These are phyloP conservation scores for Teunomyces gatunensis DNA, from an alignment of 805 yeast genomes.

Conservation along the genomic window DNA sequence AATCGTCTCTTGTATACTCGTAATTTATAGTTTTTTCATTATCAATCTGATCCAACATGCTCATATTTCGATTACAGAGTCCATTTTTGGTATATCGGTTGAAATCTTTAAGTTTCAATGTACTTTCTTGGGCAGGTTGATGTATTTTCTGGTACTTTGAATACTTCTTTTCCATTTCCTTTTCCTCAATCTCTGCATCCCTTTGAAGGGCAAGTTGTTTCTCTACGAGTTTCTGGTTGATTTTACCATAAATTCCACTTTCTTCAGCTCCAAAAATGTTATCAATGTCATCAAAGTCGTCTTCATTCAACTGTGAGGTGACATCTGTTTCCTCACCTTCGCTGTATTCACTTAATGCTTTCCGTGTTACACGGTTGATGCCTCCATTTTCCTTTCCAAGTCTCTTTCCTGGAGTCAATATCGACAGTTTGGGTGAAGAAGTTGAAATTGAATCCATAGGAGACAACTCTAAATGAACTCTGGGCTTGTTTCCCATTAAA, in stretches of 20 bases:
- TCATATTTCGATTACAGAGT: conserved; percentile 9
- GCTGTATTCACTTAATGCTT: conserved; percentile 35
- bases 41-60: conserved; percentile 22
- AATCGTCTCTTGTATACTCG: conserved; percentile 37
- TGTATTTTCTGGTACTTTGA: conserved; percentile 7
- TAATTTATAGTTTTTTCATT: conserved; percentile 35
- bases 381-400: conserved; percentile 1
- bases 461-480: conserved; percentile 10
- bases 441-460: conserved; percentile 23
- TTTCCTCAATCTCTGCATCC: conserved; percentile 36
- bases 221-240: conserved; percentile 22
- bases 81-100: conserved; percentile 9
- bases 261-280: conserved; percentile 38
- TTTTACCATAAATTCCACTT: conserved; percentile 30
- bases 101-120: conserved; percentile 31
- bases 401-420: conserved; percentile 5
- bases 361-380: conserved; percentile 13
- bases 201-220: conserved; percentile 23
- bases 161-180: conserved; percentile 21
- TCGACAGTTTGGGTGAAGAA: conserved; percentile 21
- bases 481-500: not conserved
- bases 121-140: conserved; percentile 17
- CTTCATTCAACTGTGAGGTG: conserved; percentile 38
- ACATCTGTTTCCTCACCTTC: conserved; percentile 38
- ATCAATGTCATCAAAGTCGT: conserved; percentile 37